These are phyloP conservation scores for Sapria himalayana DNA, from an alignment of 345 rosid species.

Conservation along the genomic window DNA sequence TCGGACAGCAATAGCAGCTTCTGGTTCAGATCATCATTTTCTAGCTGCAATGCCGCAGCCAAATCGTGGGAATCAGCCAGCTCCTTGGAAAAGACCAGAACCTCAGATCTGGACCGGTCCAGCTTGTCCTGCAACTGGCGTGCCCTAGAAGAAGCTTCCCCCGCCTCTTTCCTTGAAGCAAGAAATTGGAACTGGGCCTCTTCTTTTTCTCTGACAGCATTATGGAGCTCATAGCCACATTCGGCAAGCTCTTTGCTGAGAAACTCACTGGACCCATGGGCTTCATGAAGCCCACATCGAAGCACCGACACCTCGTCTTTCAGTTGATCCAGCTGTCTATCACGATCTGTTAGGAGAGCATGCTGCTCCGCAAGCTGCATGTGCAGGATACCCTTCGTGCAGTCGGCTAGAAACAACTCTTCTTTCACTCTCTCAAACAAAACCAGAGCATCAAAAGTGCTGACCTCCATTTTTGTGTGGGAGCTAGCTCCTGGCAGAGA, in stretches of 20 bases:
- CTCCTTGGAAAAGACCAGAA: constrained; percentile 21
- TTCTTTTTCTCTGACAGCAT: constrained; percentile 19
- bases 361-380: constrained; percentile 46
- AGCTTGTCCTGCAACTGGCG: constrained; percentile 34
- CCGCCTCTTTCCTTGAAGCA: constrained; percentile 27
- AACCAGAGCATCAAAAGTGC: constrained; percentile 6
- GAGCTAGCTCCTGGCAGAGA: constrained; percentile 22
- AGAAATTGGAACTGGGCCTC: constrained; percentile 25
- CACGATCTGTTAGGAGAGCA: constrained; percentile 22
- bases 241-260: constrained; percentile 33
- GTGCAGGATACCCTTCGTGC: constrained; percentile 30
- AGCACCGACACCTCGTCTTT: constrained; percentile 26
- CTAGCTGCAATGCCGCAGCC: constrained; percentile 22
- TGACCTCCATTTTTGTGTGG: constrained; percentile 12
- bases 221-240: constrained; percentile 37
- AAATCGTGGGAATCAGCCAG: constrained; percentile 23
- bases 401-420: constrained; percentile 29
- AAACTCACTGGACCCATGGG: constrained; percentile 17
- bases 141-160: constrained; percentile 28
- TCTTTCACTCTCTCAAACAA: constrained; percentile 35
- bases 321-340: constrained; percentile 17
- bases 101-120: constrained; percentile 28
- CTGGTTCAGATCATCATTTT: constrained; percentile 32
- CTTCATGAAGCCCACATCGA: constrained; percentile 20
- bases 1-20: constrained; percentile 22